Percentiles rank a stretch among this genome's conserved stretches.
Evolutionary conservation across 257 asterid genomes (phyloP).

Genomic region (Jacaranda copaia): DNA sequence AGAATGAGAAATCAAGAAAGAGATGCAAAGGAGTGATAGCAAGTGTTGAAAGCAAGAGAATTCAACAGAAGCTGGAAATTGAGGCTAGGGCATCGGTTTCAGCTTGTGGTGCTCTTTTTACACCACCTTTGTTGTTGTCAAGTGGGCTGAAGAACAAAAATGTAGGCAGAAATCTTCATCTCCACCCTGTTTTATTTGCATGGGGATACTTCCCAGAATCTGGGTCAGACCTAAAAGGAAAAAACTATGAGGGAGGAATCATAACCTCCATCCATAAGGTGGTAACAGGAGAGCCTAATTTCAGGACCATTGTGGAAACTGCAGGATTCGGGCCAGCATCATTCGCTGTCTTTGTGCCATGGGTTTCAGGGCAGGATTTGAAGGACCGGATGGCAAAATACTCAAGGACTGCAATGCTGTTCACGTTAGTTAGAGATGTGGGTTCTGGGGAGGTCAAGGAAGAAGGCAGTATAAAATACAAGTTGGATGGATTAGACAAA

Average conservation of each 20-base stretch:
- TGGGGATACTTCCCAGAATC: constrained; percentile 78
- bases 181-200: constrained; percentile 60
- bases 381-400: constrained; percentile 60
- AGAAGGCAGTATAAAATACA: constrained; percentile 48
- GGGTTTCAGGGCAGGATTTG: constrained; percentile 60
- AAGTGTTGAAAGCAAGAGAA: constrained; percentile 33
- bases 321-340: constrained; percentile 56
- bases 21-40: constrained; percentile 63
- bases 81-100: constrained; percentile 55
- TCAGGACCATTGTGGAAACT: constrained; percentile 53
- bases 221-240: constrained; percentile 47
- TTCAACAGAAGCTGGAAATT: constrained; percentile 43
- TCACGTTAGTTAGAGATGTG: constrained; percentile 47
- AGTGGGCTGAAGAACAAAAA: constrained; percentile 63
- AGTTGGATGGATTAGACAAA: constrained; percentile 35
- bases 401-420: constrained; percentile 56
- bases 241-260: constrained; percentile 63
- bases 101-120: constrained; percentile 64
- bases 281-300: constrained; percentile 40
- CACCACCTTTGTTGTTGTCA: constrained; percentile 58
- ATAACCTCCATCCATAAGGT: constrained; percentile 60
- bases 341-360: constrained; percentile 52
- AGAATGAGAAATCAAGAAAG: constrained; percentile 32
- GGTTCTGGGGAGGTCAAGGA: constrained; percentile 63
- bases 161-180: constrained; percentile 64